Evolutionary conservation across 73 alveolate genomes (phyloP).

Genomic region (Paramecium bursaria): DNA sequence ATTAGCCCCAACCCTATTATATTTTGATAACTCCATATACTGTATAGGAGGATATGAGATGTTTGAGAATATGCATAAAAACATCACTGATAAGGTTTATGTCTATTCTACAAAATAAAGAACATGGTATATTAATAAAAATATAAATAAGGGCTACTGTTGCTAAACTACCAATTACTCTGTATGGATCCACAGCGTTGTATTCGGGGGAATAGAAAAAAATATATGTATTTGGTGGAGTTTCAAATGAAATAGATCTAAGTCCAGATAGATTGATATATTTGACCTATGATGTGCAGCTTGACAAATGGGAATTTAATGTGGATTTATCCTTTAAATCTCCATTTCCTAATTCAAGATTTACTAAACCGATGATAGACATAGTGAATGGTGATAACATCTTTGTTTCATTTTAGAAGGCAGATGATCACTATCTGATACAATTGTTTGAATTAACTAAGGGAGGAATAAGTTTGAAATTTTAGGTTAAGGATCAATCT

Average conservation of each 20-base stretch:
- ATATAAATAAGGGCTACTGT: constrained; percentile 6
- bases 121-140: constrained; percentile 32
- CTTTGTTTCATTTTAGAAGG: constrained; percentile 43
- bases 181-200: constrained; percentile 59
- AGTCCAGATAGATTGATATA: constrained; percentile 39
- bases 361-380: constrained; percentile 58
- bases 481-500: constrained; percentile 47
- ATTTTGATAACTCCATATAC: constrained; percentile 39
- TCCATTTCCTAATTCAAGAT: constrained; percentile 62
- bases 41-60: constrained; percentile 66
- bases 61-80: constrained; percentile 21
- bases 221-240: constrained; percentile 68
- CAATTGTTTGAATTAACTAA: constrained; percentile 56
- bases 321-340: constrained; percentile 63
- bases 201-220: constrained; percentile 11
- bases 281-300: constrained; percentile 53
- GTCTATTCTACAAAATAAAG: constrained; percentile 56
- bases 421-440: constrained; percentile 38
- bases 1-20: constrained; percentile 54
- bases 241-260: constrained; percentile 64
- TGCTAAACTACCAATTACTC: constrained; percentile 47
- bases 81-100: constrained; percentile 56
- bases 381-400: constrained; percentile 47
- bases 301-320: constrained; percentile 64
- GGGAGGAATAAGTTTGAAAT: constrained; percentile 67